These are phyloP conservation scores for Clarireedia monteithiana DNA, from an alignment of 2,329 filamentous ascomycete species.

Conservation along the genomic window DNA sequence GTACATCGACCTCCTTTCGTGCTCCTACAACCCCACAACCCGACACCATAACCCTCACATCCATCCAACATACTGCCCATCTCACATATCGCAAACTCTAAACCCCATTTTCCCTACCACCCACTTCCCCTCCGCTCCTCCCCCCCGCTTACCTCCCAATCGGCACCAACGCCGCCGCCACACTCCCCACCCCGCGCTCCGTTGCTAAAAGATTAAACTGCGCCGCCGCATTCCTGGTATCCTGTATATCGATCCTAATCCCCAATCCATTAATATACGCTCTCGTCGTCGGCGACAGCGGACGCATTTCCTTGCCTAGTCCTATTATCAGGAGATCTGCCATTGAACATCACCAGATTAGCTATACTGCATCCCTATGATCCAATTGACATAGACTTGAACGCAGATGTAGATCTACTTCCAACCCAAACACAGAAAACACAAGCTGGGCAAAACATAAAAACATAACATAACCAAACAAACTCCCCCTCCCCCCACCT, in stretches of 20 bases:
- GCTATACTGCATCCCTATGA: not conserved
- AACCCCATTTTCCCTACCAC: not conserved
- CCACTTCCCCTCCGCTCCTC: not conserved
- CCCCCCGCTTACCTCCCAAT: conserved; percentile 55
- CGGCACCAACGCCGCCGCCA: conserved; percentile 83
- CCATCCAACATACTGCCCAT: too few species aligned
- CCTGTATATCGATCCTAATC: conserved; percentile 78
- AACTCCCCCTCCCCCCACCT: too few species aligned
- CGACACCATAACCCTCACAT: too few species aligned
- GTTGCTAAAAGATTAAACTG: conserved; percentile 96
- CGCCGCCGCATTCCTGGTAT: conserved; percentile 87
- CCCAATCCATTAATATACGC: conserved; percentile 68
- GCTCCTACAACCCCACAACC: too few species aligned
- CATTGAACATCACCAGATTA: not conserved
- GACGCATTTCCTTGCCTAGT: conserved; percentile 66
- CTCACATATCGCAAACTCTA: not conserved
- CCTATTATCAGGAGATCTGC: conserved; percentile 85
- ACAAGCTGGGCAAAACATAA: not conserved
- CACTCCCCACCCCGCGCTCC: conserved; percentile 75
- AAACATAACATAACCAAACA: too few species aligned
- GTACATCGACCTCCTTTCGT: too few species aligned
- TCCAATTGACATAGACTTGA: not conserved
- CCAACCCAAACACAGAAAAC: not conserved
- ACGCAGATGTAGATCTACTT: not conserved
- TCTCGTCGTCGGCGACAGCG: conserved; percentile 68